A percentile compares a stretch with the other conserved stretches of the same genome.
These are phyloP conservation scores for Macrocybe gigantea DNA, from an alignment of 768 basidiomycete genomes.

Conservation along the genomic window DNA sequence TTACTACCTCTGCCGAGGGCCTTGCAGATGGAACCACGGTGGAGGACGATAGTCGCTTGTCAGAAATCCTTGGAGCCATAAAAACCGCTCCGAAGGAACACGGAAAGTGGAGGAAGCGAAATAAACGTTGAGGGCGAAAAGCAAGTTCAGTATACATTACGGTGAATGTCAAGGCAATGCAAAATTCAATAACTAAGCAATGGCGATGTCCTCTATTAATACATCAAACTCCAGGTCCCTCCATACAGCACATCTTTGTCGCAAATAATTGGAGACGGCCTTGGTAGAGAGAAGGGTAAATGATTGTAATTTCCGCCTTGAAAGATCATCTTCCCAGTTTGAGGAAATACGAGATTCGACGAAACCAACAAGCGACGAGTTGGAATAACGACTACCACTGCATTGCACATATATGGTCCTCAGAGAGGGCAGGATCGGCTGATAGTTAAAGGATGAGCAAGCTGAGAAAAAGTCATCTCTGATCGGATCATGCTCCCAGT, in stretches of 20 bases:
- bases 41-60: slow-evolving; percentile 5
- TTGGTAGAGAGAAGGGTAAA: slow-evolving; percentile 24
- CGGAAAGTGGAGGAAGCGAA: too few relatives aligned
- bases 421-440: slow-evolving; percentile 18
- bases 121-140: too few relatives aligned
- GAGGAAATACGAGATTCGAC: slow-evolving; percentile 26
- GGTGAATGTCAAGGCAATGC: too few relatives aligned
- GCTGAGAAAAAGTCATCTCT: slow-evolving; percentile 25
- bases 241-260: slow-evolving; percentile 15
- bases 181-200: background rate
- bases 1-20: background rate
- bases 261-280: slow-evolving; percentile 14
- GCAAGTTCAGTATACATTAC: too few relatives aligned
- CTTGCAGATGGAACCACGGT: background rate
- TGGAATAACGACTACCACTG: slow-evolving; percentile 24
- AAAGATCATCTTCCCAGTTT: background rate
- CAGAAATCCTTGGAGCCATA: too few relatives aligned
- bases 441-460: slow-evolving; percentile 6
- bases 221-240: slow-evolving; percentile 20
- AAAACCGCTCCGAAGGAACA: too few relatives aligned
- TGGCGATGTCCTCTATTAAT: slow-evolving; percentile 1
- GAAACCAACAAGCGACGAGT: slow-evolving; percentile 19
- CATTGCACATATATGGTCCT: slow-evolving; percentile 24
- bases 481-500: slow-evolving; percentile 28
- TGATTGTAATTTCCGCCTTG: slow-evolving; percentile 11